Percentiles rank a stretch among this genome's conserved stretches.
phyloP scores from a whole-genome alignment of 139 green algal genomes.

The Chlorella sp. region DNA sequence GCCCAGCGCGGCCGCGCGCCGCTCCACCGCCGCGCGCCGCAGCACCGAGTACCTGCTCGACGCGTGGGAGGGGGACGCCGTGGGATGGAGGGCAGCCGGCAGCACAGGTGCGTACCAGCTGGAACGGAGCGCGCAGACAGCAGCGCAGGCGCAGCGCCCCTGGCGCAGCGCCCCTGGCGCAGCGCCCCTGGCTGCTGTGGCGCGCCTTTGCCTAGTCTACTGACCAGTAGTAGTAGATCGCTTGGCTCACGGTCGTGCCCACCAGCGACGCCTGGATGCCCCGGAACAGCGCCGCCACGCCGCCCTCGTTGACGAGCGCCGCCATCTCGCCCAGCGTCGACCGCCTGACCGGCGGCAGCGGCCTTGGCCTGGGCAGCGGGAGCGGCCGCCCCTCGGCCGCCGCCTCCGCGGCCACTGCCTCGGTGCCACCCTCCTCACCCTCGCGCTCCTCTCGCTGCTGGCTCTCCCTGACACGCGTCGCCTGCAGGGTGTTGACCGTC shows the following conservation, averaged over 20 bases:
- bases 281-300: conserved; percentile 61
- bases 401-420: background rate
- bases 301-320: conserved; percentile 47
- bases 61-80: background rate
- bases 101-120: too few relatives aligned
- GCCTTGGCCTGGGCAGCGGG: too few relatives aligned
- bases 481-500: conserved; percentile 57
- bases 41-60: conserved; percentile 36
- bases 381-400: background rate
- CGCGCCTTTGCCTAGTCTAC: too few relatives aligned
- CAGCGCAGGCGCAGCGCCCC: too few relatives aligned
- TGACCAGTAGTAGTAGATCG: conserved; percentile 87
- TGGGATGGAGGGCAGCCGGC: too few relatives aligned
- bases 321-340: background rate
- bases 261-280: conserved; percentile 71
- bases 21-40: conserved; percentile 34
- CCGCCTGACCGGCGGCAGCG: background rate
- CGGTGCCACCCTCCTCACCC: background rate
- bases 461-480: conserved; percentile 13
- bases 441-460: conserved; percentile 15
- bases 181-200: background rate
- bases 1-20: background rate
- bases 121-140: too few relatives aligned
- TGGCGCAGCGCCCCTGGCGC: too few relatives aligned
- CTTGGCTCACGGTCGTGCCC: conserved; percentile 78